phyloP scores from a whole-genome alignment of 1,139 yeast species.

The Debaryomyces nepalensis region DNA sequence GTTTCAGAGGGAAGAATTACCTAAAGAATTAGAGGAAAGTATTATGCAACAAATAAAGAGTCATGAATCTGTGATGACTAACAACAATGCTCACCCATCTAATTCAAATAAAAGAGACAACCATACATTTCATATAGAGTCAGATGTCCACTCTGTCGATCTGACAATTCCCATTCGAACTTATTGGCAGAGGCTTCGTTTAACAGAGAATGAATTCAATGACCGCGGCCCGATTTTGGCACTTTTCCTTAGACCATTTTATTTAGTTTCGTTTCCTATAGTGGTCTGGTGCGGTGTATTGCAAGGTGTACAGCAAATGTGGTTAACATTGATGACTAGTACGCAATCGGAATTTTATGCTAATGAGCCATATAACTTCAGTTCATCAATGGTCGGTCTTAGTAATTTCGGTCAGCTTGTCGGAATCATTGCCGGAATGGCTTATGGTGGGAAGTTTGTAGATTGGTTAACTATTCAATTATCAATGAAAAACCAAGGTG shows the following conservation, averaged over 20 bases:
- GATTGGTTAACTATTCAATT: slow-evolving; percentile 43
- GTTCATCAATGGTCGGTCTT: slow-evolving; percentile 42
- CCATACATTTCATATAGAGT: neutral
- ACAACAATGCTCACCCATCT: neutral
- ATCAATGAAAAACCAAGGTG: slow-evolving; percentile 42
- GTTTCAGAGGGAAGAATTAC: slow-evolving; percentile 27
- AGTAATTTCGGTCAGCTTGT: slow-evolving; percentile 46
- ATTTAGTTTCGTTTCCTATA: slow-evolving; percentile 56
- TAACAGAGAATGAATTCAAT: slow-evolving; percentile 43
- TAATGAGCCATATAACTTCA: slow-evolving; percentile 41
- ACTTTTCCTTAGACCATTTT: slow-evolving; percentile 45
- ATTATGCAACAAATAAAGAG: slow-evolving; percentile 22
- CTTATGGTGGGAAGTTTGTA: slow-evolving; percentile 47
- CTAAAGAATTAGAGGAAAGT: slow-evolving; percentile 20
- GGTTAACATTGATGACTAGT: slow-evolving; percentile 50
- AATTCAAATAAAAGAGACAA: slow-evolving; percentile 4
- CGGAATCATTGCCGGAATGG: slow-evolving; percentile 46
- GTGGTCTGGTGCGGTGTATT: slow-evolving; percentile 64
- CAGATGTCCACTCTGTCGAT: neutral
- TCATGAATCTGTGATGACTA: neutral
- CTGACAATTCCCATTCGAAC: slow-evolving; percentile 33
- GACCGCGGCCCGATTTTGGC: slow-evolving; percentile 46
- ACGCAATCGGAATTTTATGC: slow-evolving; percentile 50
- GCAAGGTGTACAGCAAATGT: slow-evolving; percentile 67
- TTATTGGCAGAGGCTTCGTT: slow-evolving; percentile 39